Evolutionary conservation across 1,139 yeast genomes (phyloP).

Genomic region (Suhomyces wounanorum): DNA sequence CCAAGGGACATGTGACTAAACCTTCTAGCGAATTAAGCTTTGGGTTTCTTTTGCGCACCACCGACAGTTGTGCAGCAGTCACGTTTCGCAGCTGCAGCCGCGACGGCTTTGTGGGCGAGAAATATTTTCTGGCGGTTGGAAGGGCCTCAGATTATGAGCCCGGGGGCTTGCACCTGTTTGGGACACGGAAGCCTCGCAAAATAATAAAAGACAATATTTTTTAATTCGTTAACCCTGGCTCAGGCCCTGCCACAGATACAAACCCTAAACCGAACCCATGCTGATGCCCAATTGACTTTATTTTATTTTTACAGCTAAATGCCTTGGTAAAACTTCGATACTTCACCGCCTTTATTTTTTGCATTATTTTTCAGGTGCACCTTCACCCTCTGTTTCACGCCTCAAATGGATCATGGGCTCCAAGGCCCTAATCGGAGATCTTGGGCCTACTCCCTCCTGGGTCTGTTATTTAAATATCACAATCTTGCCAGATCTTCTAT

Average conservation of each 20-base stretch:
- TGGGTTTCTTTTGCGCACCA: neutral
- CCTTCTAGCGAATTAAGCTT: constrained; percentile 1
- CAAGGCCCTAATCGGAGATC: constrained; percentile 11
- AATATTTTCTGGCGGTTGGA: neutral
- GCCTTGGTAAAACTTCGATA: constrained; percentile 15
- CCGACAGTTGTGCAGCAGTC: neutral
- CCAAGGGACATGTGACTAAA: constrained; percentile 2
- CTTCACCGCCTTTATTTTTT: constrained; percentile 13
- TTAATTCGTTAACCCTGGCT: constrained; percentile 1
- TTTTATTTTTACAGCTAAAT: constrained; percentile 9
- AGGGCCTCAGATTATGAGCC: neutral
- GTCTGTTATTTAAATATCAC: constrained; percentile 11
- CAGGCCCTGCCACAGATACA: constrained; percentile 3
- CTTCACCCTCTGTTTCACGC: constrained; percentile 14
- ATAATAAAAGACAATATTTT: neutral
- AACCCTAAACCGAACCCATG: constrained; percentile 6
- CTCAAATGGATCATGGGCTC: constrained; percentile 9
- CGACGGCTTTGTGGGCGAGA: neutral
- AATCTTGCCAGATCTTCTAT: constrained; percentile 13
- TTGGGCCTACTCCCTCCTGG: constrained; percentile 1
- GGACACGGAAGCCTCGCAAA: neutral
- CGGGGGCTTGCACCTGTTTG: neutral
- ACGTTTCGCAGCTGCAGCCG: neutral
- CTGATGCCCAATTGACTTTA: constrained; percentile 2
- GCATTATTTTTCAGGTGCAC: constrained; percentile 10